Conservation (phyloP, 2,329 filamentous ascomycete genomes). For the Coniosporium tulheliwenetii region DNA sequence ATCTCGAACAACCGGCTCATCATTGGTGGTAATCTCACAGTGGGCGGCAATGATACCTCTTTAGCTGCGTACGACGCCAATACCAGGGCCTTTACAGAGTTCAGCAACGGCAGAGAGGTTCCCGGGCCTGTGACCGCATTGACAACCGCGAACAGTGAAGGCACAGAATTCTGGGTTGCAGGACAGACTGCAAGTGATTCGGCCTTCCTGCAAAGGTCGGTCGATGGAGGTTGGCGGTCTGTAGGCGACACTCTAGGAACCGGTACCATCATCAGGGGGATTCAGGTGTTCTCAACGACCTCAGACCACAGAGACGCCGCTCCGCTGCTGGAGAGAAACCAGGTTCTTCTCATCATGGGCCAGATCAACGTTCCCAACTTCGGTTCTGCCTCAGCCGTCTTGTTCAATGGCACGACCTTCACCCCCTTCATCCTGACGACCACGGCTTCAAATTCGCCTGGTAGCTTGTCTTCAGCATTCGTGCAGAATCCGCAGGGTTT, state of each 20-base stretch:
- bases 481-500: constrained; percentile 61
- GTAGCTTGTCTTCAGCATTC: constrained; percentile 70
- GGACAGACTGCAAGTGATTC: constrained; percentile 55
- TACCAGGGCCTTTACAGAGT: constrained; percentile 48
- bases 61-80: constrained; percentile 61
- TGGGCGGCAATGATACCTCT: constrained; percentile 48
- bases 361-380: constrained; percentile 59
- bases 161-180: constrained; percentile 65
- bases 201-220: constrained; percentile 68
- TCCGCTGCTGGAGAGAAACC: constrained; percentile 46
- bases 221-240: constrained; percentile 54
- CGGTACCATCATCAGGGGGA: constrained; percentile 55
- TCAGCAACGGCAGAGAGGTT: constrained; percentile 46
- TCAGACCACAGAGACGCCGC: constrained; percentile 46
- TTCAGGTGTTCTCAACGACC: constrained; percentile 67
- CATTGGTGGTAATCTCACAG: constrained; percentile 59
- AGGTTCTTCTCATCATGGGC: constrained; percentile 73
- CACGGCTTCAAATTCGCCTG: constrained; percentile 45
- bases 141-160: constrained; percentile 55
- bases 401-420: constrained; percentile 73
- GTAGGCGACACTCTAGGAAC: constrained; percentile 47
- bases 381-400: constrained; percentile 68
- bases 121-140: constrained; percentile 70
- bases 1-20: constrained; percentile 54
- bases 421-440: constrained; percentile 69